Conservation (phyloP, 495 filamentous ascomycete species). For the Mycothermus thermophilus region DNA sequence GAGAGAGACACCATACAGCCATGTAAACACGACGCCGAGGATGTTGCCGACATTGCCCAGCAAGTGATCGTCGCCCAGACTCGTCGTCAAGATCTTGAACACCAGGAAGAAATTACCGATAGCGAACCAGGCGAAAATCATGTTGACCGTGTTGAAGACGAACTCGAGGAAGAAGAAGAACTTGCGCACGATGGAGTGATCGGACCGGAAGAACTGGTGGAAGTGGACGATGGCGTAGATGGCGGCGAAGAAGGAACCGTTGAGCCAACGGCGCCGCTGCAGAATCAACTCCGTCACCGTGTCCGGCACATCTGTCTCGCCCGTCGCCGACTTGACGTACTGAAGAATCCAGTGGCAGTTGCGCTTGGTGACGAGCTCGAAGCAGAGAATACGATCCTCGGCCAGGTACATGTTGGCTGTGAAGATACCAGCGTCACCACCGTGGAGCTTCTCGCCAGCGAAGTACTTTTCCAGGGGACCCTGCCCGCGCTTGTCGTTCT, state of each 20-base stretch:
- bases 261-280: conserved; percentile 93
- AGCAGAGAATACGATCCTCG: conserved; percentile 98
- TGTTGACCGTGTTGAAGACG: conserved; percentile 82
- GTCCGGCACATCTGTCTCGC: conserved; percentile 96
- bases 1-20: conserved; percentile 84
- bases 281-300: conserved; percentile 90
- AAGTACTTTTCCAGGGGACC: conserved; percentile 97
- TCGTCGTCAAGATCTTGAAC: conserved; percentile 89
- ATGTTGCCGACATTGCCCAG: conserved; percentile 62
- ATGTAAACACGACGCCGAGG: conserved; percentile 83
- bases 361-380: conserved; percentile 93
- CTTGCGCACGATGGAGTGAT: conserved; percentile 79
- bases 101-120: conserved; percentile 99
- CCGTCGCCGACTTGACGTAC: conserved; percentile 93
- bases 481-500: conserved; percentile 88
- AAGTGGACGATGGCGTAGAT: conserved; percentile 91
- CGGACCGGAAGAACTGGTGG: conserved; percentile 83
- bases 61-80: conserved; percentile 52
- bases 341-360: conserved; percentile 95
- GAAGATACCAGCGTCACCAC: conserved; percentile 87
- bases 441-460: conserved; percentile 94
- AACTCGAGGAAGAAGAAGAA: conserved; percentile 85
- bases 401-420: conserved; percentile 99
- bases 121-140: conserved; percentile 98
- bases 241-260: conserved; percentile 96